Conservation (phyloP, 2,329 filamentous ascomycete species). For the Phoma sp. region DNA sequence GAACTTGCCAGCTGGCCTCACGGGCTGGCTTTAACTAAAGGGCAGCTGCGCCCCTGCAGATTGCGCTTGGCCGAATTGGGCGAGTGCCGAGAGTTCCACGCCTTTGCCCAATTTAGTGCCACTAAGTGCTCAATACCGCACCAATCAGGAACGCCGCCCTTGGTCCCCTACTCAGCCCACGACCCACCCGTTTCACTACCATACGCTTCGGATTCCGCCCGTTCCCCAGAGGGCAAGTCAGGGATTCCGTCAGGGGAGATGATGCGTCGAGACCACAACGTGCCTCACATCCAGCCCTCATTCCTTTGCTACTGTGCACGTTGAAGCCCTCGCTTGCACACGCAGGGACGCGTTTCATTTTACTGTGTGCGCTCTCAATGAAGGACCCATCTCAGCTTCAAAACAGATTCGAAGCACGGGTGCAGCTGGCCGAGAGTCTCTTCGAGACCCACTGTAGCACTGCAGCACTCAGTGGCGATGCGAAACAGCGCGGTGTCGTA, state of each 20-base stretch:
- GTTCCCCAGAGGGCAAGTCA: constrained; percentile 22
- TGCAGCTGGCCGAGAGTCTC: constrained; percentile 20
- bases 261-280: constrained; percentile 21
- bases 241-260: constrained; percentile 26
- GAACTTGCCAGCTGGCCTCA: constrained; percentile 40
- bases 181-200: constrained; percentile 39
- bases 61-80: constrained; percentile 22
- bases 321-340: constrained; percentile 11
- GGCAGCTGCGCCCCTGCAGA: constrained; percentile 29
- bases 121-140: constrained; percentile 21
- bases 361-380: background rate
- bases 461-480: constrained; percentile 35
- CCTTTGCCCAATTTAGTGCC: constrained; percentile 23
- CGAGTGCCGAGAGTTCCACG: constrained; percentile 12
- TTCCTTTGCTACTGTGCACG: constrained; percentile 15
- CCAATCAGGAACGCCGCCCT: constrained; percentile 19
- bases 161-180: constrained; percentile 33
- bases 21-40: constrained; percentile 44
- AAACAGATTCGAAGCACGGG: constrained; percentile 17
- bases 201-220: constrained; percentile 25
- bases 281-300: constrained; percentile 21
- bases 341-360: constrained; percentile 11
- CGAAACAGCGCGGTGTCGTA: constrained; percentile 43
- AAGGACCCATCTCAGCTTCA: constrained; percentile 17
- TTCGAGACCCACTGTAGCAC: constrained; percentile 35